A percentile compares a stretch with the other conserved stretches of the same genome.
Evolutionary conservation across 768 basidiomycete species (phyloP).

Genomic region (Suillus clintonianus): DNA sequence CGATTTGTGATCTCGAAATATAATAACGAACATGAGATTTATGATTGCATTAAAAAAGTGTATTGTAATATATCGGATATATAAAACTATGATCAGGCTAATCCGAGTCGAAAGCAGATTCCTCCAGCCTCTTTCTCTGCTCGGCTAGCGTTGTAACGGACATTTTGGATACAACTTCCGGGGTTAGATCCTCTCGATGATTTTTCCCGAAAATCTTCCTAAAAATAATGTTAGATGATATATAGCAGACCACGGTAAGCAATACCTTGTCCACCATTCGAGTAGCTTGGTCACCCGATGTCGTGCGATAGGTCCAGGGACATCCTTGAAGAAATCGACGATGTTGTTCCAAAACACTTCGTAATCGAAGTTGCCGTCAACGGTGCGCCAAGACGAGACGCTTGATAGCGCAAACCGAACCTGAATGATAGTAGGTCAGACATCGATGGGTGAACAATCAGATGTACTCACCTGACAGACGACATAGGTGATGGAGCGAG

Average conservation of each 20-base stretch:
- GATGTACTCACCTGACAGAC: constrained; percentile 17
- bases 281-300: not conserved
- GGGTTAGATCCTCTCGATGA: not conserved
- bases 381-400: constrained; percentile 8
- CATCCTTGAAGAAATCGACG: constrained; percentile 27
- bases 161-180: not conserved
- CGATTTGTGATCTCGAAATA: too few relatives aligned
- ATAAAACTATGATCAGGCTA: too few relatives aligned
- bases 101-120: not conserved
- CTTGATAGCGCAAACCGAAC: constrained; percentile 15
- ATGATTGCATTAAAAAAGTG: too few relatives aligned
- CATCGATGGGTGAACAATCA: not conserved
- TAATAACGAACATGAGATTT: too few relatives aligned
- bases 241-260: not conserved
- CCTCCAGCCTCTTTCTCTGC: not conserved
- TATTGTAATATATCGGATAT: too few relatives aligned
- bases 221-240: not conserved
- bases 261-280: not conserved
- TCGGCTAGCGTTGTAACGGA: not conserved
- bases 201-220: not conserved
- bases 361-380: constrained; percentile 20
- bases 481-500: constrained; percentile 21
- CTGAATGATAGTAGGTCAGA: not conserved
- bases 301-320: constrained; percentile 7
- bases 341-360: constrained; percentile 23